Base-by-base conservation (phyloP, 1,284 basidiomycete species). In the Malassezia slooffiae region DNA sequence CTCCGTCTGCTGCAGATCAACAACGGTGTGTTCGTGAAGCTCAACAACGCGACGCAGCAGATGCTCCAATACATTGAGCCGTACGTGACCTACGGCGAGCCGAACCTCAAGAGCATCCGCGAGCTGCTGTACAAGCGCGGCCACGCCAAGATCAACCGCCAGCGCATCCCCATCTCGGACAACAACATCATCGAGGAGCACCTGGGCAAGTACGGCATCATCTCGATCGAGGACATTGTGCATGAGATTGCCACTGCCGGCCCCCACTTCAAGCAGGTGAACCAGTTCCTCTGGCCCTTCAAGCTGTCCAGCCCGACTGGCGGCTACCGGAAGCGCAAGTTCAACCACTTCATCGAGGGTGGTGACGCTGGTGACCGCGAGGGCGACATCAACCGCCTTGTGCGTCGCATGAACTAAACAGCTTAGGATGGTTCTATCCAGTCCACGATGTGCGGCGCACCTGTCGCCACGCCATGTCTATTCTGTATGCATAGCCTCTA, bases 61-160 rank as follows among this genome's bases (percentile, higher is more conserved):
- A 96, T 96, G 93, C 83, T 97, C 66, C 85, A 88, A 72, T 79
- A 96, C 46, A 81, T 97, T 60, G 87, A 91, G 74, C 91, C 93
- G 43, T 97, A 95, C 74, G 77, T 99, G 68, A 85, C 93, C 42
- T 61, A 60, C 60, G 82, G 86, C 72, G 86, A 90, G 72, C 85
- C 88, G 50, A 95, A 95, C 77, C 76, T 96, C 67, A 95, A 95
- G 75, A 81, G 89, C 34, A 82, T 96, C 71, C 87, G 90, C 60
- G 91, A 96, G 74, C 77, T 99, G 55, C 82, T 97, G 75, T 97
- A 97, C 83, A 97, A 97, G 80, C 87, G 93, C 62, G 93, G 93
- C 50, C 96, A 95, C 73, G 93, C 90, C 73, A 97, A 96, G 78
- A 81, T 97, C 73, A 75, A 90, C 80, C 90, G 86, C 74, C 90